phyloP scores from a whole-genome alignment of 2,329 filamentous ascomycete species.

The Penicillium digitatum region DNA sequence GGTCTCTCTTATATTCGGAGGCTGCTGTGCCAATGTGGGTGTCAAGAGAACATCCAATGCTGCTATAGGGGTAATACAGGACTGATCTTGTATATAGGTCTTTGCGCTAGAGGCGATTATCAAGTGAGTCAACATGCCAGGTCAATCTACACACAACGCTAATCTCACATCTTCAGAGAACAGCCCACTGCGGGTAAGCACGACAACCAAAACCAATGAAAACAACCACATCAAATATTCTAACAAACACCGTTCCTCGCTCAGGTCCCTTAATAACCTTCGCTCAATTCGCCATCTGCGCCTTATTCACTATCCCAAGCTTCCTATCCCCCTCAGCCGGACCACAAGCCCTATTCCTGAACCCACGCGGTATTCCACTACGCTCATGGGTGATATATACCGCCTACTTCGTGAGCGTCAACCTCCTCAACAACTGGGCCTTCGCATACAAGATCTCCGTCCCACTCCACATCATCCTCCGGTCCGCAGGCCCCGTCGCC shows the following conservation, averaged over 20 bases:
- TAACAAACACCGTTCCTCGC: background rate
- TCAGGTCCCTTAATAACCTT: slow-evolving; percentile 81
- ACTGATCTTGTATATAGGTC: slow-evolving; percentile 55
- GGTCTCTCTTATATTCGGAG: slow-evolving; percentile 85
- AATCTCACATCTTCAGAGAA: slow-evolving; percentile 53
- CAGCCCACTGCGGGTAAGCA: slow-evolving; percentile 74
- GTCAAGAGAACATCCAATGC: background rate
- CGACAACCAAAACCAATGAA: background rate
- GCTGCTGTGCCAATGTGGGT: slow-evolving; percentile 86
- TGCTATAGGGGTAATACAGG: slow-evolving; percentile 3
- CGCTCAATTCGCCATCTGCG: slow-evolving; percentile 81
- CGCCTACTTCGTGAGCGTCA: slow-evolving; percentile 84
- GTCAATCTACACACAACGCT: slow-evolving; percentile 4
- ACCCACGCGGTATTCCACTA: slow-evolving; percentile 74
- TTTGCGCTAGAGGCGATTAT: slow-evolving; percentile 93
- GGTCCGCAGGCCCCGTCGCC: slow-evolving; percentile 91
- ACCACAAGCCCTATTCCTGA: slow-evolving; percentile 67
- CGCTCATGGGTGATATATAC: slow-evolving; percentile 85
- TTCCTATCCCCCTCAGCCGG: slow-evolving; percentile 62
- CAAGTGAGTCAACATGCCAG: slow-evolving; percentile 60
- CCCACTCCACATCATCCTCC: slow-evolving; percentile 91
- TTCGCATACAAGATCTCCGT: slow-evolving; percentile 97
- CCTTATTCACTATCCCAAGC: slow-evolving; percentile 69
- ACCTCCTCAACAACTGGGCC: slow-evolving; percentile 94
- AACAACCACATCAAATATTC: background rate